A percentile compares a stretch with the other conserved stretches of the same genome.
Evolutionary conservation across 257 asterid species (phyloP).

Genomic region (Nicotiana tomentosiformis): DNA sequence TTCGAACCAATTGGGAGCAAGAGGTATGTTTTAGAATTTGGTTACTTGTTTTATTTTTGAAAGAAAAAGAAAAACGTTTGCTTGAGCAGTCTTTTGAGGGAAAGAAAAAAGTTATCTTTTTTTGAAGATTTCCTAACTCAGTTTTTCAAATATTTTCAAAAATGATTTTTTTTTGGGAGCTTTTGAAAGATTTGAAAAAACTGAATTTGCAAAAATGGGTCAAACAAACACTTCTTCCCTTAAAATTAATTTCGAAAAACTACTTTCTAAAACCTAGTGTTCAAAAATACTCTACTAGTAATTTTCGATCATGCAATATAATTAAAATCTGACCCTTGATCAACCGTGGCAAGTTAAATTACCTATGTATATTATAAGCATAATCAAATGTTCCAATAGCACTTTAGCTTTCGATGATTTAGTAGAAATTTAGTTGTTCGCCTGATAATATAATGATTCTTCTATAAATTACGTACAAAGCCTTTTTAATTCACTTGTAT

Average conservation of each 20-base stretch:
- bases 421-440: not conserved
- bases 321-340: not conserved
- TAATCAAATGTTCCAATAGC: not conserved
- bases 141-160: not conserved
- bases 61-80: too few relatives aligned
- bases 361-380: not conserved
- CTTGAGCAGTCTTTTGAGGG: too few relatives aligned
- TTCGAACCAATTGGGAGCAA: conserved; percentile 21
- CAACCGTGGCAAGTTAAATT: not conserved
- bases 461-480: not conserved
- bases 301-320: not conserved
- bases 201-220: not conserved
- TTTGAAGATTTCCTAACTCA: not conserved
- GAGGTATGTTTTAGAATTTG: conserved; percentile 15
- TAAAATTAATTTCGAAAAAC: not conserved
- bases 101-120: too few relatives aligned
- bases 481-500: not conserved
- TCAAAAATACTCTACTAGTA: not conserved
- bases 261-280: not conserved
- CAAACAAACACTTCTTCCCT: not conserved
- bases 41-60: too few relatives aligned
- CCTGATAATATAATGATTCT: not conserved
- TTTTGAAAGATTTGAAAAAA: not conserved
- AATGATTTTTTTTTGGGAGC: not conserved
- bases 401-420: not conserved